A percentile compares a stretch with the other conserved stretches of the same genome.
phyloP scores from a whole-genome alignment of 2,329 filamentous ascomycete species.

The Aspergillus brunneoviolaceus region DNA sequence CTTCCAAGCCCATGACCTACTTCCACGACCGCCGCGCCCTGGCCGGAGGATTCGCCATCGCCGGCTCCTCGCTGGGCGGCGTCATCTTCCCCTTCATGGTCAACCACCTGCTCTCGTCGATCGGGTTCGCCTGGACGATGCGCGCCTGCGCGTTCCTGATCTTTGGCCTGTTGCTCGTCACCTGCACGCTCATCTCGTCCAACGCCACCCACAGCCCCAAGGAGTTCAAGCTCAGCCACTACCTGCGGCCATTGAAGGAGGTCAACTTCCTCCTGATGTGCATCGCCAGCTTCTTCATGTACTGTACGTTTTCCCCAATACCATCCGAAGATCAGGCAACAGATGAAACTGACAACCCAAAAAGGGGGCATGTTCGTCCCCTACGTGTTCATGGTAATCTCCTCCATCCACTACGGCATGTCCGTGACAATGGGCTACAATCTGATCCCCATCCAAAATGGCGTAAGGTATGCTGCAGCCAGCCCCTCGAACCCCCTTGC shows the following conservation, averaged over 20 bases:
- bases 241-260: conserved; percentile 3
- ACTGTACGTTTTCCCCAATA: background rate
- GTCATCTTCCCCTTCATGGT: conserved; percentile 61
- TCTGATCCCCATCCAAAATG: too few relatives aligned
- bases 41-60: conserved; percentile 51
- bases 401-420: conserved; percentile 20
- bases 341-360: background rate
- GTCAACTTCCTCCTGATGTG: conserved; percentile 5
- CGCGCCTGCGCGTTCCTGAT: conserved; percentile 56
- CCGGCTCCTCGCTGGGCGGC: conserved; percentile 52
- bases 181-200: conserved; percentile 50
- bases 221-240: background rate
- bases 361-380: background rate
- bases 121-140: conserved; percentile 56
- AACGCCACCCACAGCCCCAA: conserved; percentile 17
- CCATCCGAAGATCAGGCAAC: too few relatives aligned
- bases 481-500: too few relatives aligned
- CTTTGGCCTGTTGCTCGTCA: conserved; percentile 54
- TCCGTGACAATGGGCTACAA: conserved; percentile 6
- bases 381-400: background rate
- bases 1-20: conserved; percentile 37
- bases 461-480: too few relatives aligned
- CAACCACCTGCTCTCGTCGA: conserved; percentile 47
- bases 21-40: conserved; percentile 50
- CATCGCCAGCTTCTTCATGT: conserved; percentile 11